Evolutionary conservation across 768 basidiomycete genomes (phyloP).

Genomic region (Chalciporus chontae): DNA sequence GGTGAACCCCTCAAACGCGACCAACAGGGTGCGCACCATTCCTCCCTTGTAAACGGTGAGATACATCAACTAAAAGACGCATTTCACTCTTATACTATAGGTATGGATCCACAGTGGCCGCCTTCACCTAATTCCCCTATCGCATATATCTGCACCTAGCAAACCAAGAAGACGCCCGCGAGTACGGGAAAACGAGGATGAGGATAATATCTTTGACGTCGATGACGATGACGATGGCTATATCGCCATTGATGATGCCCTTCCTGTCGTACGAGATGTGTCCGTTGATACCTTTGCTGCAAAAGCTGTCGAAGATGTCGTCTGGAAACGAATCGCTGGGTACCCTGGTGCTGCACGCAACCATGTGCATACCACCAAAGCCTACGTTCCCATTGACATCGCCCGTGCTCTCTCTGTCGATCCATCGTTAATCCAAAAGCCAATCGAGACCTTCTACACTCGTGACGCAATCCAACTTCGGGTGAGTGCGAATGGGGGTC

Average conservation of each 20-base stretch:
- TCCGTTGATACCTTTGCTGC: conserved; percentile 57
- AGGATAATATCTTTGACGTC: conserved; percentile 38
- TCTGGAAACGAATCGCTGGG: conserved; percentile 72
- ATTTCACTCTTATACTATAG: conserved; percentile 42
- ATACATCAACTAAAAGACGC: conserved; percentile 29
- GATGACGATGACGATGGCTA: conserved; percentile 48
- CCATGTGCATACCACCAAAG: conserved; percentile 76
- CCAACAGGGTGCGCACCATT: conserved; percentile 77
- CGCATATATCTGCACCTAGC: conserved; percentile 63
- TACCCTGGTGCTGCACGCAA: conserved; percentile 65
- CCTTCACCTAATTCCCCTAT: conserved; percentile 84
- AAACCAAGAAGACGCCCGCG: conserved; percentile 49
- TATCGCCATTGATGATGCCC: conserved; percentile 58
- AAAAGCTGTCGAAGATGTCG: conserved; percentile 52
- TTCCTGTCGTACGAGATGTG: conserved; percentile 56
- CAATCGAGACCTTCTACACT: conserved; percentile 92
- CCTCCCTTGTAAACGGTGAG: conserved; percentile 29
- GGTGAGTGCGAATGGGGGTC: conserved; percentile 42
- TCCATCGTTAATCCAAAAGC: conserved; percentile 76
- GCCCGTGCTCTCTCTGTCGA: conserved; percentile 63
- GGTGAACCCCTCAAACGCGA: conserved; percentile 88
- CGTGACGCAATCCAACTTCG: conserved; percentile 88
- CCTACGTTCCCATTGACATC: conserved; percentile 76
- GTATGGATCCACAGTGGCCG: conserved; percentile 86
- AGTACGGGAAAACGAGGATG: conserved; percentile 49